phyloP scores from a whole-genome alignment of 2,329 filamentous ascomycete species.

The Clonostachys chloroleuca region DNA sequence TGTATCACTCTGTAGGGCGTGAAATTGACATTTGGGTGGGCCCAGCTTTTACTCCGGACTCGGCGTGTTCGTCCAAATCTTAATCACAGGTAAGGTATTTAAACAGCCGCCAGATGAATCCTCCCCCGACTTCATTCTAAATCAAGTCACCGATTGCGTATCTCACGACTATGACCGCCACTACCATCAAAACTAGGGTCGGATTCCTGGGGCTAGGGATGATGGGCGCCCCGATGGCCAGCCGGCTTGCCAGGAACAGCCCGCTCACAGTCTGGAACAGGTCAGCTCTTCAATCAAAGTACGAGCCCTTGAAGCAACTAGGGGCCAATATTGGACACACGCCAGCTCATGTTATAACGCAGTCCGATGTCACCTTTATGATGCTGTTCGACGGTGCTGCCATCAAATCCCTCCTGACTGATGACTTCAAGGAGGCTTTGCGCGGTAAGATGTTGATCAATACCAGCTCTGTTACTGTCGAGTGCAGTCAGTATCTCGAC shows the following conservation, averaged over 20 bases:
- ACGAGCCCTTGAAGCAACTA: slow-evolving; percentile 8
- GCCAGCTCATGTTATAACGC: slow-evolving; percentile 12
- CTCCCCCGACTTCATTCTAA: no score
- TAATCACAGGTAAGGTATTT: no score
- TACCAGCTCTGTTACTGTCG: slow-evolving; percentile 18
- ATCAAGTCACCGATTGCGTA: no score
- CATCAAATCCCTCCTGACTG: slow-evolving; percentile 12
- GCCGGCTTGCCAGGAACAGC: slow-evolving; percentile 18
- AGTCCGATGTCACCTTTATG: slow-evolving; percentile 20
- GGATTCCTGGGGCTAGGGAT: slow-evolving; percentile 22
- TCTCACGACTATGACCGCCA: background rate
- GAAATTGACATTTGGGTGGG: no score
- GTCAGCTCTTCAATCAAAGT: slow-evolving; percentile 12
- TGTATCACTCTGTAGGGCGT: no score
- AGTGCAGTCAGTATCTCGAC: slow-evolving; percentile 13
- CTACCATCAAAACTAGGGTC: slow-evolving; percentile 4
- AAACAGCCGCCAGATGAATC: no score
- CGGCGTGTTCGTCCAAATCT: no score
- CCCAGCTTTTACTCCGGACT: no score
- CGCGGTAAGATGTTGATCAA: slow-evolving; percentile 23
- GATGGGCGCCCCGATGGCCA: slow-evolving; percentile 25
- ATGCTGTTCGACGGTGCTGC: slow-evolving; percentile 21
- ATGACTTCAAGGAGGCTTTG: slow-evolving; percentile 13
- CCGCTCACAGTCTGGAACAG: slow-evolving; percentile 22
- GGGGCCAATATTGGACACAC: slow-evolving; percentile 13